A percentile compares a stretch with the other conserved stretches of the same genome.
Evolutionary conservation across 148 eudicot species (phyloP).

Genomic region (Nepenthes gracilis): DNA sequence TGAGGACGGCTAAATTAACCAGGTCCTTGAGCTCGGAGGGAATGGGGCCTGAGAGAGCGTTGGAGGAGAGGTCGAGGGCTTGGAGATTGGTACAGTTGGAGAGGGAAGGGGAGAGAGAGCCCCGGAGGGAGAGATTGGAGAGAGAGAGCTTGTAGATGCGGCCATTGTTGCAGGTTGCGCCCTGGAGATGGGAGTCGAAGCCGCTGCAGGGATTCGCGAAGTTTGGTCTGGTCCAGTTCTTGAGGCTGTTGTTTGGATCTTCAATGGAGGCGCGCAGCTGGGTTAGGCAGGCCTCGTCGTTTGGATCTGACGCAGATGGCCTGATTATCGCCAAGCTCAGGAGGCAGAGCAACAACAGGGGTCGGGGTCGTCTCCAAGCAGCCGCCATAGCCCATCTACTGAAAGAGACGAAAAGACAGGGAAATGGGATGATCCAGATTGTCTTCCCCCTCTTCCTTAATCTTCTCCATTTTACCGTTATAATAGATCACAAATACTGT

Average conservation of each 20-base stretch:
- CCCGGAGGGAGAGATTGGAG: slow-evolving; percentile 26
- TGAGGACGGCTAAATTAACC: slow-evolving; percentile 51
- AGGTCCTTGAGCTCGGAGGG: slow-evolving; percentile 30
- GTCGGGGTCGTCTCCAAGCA: background rate
- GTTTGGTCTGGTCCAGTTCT: slow-evolving; percentile 39
- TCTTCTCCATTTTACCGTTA: no score
- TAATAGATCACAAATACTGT: no score
- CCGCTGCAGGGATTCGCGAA: slow-evolving; percentile 46
- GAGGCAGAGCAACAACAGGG: background rate
- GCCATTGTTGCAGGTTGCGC: slow-evolving; percentile 71
- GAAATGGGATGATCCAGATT: no score
- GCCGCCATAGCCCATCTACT: no score
- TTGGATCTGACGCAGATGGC: slow-evolving; percentile 25
- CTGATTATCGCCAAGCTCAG: background rate
- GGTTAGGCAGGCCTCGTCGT: slow-evolving; percentile 39
- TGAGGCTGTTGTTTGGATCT: slow-evolving; percentile 35
- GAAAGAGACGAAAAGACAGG: no score
- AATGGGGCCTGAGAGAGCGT: slow-evolving; percentile 31
- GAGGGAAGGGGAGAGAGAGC: slow-evolving; percentile 40
- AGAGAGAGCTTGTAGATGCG: slow-evolving; percentile 51
- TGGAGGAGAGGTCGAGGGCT: slow-evolving; percentile 49
- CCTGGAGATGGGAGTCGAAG: slow-evolving; percentile 32
- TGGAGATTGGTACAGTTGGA: slow-evolving; percentile 48
- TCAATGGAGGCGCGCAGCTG: slow-evolving; percentile 27
- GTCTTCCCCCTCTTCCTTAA: no score